phyloP scores from a whole-genome alignment of 108 stramenopile species.

The Skeletonema grethae region DNA sequence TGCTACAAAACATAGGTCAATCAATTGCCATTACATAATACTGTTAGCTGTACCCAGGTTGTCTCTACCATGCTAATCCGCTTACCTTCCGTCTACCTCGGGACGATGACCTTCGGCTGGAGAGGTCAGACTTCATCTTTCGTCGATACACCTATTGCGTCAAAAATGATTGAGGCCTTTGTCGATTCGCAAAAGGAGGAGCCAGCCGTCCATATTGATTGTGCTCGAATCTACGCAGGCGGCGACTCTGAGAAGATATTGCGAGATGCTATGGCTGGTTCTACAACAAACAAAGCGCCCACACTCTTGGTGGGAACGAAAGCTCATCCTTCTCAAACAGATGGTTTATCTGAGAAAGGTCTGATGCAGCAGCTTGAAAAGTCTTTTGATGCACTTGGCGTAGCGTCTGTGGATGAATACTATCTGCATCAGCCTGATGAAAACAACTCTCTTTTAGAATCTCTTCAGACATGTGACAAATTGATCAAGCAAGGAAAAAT shows the following conservation, averaged over 20 bases:
- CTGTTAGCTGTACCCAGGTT: no score
- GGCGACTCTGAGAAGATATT: slow-evolving; percentile 80
- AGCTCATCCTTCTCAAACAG: slow-evolving; percentile 71
- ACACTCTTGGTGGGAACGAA: slow-evolving; percentile 69
- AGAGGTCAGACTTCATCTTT: slow-evolving; percentile 67
- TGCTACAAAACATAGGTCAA: no score
- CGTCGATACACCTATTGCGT: slow-evolving; percentile 41
- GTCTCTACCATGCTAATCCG: slow-evolving; percentile 11
- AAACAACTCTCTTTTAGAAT: slow-evolving; percentile 61
- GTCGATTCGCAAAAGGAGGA: slow-evolving; percentile 21
- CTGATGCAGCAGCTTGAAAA: slow-evolving; percentile 61
- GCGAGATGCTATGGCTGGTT: slow-evolving; percentile 41
- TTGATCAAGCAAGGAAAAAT: slow-evolving; percentile 66
- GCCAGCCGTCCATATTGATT: slow-evolving; percentile 57
- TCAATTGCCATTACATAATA: no score
- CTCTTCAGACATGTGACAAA: slow-evolving; percentile 52
- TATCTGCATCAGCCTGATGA: slow-evolving; percentile 91
- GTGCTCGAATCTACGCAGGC: slow-evolving; percentile 86
- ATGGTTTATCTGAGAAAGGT: slow-evolving; percentile 71
- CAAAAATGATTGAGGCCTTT: slow-evolving; percentile 36
- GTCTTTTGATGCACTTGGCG: slow-evolving; percentile 63
- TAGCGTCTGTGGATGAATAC: slow-evolving; percentile 60
- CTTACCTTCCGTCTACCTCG: slow-evolving; percentile 80
- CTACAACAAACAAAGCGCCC: neutral
- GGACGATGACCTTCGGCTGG: slow-evolving; percentile 93